Evolutionary conservation across 1,284 basidiomycete species (phyloP), one percentile per base, ranked within the genome.

Genomic region (Puccinia novopanici): DNA sequence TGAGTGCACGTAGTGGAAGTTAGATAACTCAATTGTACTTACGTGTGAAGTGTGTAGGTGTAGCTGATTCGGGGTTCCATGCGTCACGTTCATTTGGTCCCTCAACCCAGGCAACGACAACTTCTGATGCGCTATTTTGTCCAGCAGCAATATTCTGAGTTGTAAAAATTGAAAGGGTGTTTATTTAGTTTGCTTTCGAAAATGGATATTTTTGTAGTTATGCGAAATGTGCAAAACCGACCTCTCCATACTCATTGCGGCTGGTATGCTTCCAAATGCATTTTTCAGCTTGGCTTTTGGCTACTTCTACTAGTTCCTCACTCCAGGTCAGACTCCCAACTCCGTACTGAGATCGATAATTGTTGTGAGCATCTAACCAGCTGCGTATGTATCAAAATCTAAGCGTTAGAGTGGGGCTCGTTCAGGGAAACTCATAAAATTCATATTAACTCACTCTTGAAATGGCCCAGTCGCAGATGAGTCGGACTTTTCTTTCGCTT

Each of bases 81-180:
- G 34, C 22, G 2, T 72, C 67, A 50, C 55, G 52, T 45, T 80
- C 77, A 34, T 73, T 63, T 61, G 77, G 77, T 24, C 68, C 77
- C 34, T 80, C 55, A 27, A 72, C 68, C 68, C 77, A 72, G 61
- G 67, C 77, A 24, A 42, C 13, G 27, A 80, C 68, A 8, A 80
- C 77, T 63, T 72, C 68, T 42, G 52, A 42, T 17, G 77, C 13
- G 34, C 55, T 80, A 40, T 72, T 68, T 65, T 80, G 77, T 9
- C 70, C 70, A 24, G 77, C 77, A 45, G 68, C 77, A 40, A 80
- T 72, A 42, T 79, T 79, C 77, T 80, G n/a, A n/a, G 65, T 48
- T 57, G 30, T 27, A 1, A 30, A 40, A 55, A 71, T 54, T 13
- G 50, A 27, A 42, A 34, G 34, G 34, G 34, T 34, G 1, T 34